Conservation (phyloP, 129 eudicot genomes). For the Chrysanthemum lavandulifolium region DNA sequence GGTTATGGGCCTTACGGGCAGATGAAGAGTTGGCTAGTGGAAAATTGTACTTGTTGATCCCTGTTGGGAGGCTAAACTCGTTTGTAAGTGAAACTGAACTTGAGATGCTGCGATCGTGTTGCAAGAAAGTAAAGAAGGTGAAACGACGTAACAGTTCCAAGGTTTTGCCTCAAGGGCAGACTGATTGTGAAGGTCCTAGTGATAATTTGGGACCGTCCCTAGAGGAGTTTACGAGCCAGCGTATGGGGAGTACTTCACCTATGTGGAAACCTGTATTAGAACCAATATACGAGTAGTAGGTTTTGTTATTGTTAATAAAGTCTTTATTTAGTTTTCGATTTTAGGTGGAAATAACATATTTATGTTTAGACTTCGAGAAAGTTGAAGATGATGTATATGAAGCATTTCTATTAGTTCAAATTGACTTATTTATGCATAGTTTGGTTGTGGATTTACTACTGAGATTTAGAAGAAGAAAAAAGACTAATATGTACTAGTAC, state of each 20-base stretch:
- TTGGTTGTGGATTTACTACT: neutral
- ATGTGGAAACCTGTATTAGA: slow-evolving; percentile 59
- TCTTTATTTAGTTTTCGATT: no score
- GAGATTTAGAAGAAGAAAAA: no score
- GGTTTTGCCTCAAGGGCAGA: slow-evolving; percentile 33
- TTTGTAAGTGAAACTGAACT: slow-evolving; percentile 39
- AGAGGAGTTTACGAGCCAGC: neutral
- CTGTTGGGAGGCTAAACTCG: slow-evolving; percentile 35
- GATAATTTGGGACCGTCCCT: neutral
- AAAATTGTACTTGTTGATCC: slow-evolving; percentile 40
- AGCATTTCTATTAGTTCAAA: neutral
- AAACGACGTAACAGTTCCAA: slow-evolving; percentile 24
- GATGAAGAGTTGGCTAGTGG: slow-evolving; percentile 34
- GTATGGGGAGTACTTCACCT: neutral
- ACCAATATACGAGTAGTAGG: slow-evolving; percentile 41
- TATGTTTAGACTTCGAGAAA: neutral
- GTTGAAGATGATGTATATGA: neutral
- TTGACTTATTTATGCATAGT: neutral
- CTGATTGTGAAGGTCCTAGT: neutral
- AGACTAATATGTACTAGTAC: no score
- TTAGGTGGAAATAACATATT: neutral
- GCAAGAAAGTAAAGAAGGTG: neutral
- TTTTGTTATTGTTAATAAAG: no score
- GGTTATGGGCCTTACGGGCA: slow-evolving; percentile 40
- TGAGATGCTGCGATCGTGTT: slow-evolving; percentile 25